Conservation (phyloP, 768 basidiomycete genomes). For the Mycena crocata region DNA sequence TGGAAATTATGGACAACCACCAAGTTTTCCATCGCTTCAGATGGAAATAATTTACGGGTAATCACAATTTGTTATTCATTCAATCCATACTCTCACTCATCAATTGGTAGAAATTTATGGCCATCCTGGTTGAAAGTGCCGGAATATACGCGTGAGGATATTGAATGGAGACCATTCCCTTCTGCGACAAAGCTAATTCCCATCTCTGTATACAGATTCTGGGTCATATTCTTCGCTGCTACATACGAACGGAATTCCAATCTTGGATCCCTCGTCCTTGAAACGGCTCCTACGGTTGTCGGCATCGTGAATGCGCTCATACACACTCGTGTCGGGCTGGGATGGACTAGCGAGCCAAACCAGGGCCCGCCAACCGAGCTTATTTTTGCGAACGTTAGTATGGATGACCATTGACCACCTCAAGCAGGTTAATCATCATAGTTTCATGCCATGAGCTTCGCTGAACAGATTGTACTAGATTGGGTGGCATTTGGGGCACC, state of each 20-base stretch:
- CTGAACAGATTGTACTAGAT: too few species aligned
- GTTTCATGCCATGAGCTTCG: too few species aligned
- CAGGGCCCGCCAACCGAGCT: too few species aligned
- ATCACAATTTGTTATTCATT: neutral
- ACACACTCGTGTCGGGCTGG: constrained; percentile 2
- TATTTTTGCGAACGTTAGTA: too few species aligned
- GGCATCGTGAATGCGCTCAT: constrained; percentile 26
- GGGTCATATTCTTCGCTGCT: neutral
- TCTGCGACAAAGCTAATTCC: neutral
- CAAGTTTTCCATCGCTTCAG: neutral
- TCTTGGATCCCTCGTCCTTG: neutral
- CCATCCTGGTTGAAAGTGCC: constrained; percentile 21
- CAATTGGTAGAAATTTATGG: neutral
- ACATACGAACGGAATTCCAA: neutral
- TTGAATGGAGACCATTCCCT: neutral
- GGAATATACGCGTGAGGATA: constrained; percentile 3
- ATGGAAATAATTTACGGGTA: neutral
- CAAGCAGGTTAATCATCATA: too few species aligned
- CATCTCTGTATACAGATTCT: neutral
- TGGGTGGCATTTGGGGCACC: too few species aligned
- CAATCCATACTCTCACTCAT: neutral
- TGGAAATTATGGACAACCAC: constrained; percentile 9
- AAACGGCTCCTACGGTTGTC: neutral
- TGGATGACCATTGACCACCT: too few species aligned
- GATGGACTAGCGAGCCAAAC: constrained; percentile 7